These are phyloP conservation scores for Saccharomycopsis babjevae DNA, from an alignment of 805 yeast genomes.

Conservation along the genomic window DNA sequence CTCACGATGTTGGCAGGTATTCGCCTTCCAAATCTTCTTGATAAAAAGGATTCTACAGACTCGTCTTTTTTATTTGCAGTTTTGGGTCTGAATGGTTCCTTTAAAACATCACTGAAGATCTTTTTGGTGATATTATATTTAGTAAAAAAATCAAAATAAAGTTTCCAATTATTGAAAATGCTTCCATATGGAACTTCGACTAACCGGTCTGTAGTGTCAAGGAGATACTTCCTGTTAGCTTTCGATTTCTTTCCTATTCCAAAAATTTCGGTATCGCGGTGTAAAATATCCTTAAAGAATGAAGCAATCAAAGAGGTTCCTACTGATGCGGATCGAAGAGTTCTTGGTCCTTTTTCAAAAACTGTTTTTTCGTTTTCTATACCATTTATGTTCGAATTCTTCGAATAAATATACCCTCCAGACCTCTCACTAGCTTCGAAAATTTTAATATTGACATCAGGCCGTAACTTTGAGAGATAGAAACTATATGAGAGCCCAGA, in stretches of 20 bases:
- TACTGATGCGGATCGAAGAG: slow-evolving; percentile 71
- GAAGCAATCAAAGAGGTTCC: slow-evolving; percentile 68
- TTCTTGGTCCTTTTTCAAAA: slow-evolving; percentile 86
- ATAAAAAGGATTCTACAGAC: slow-evolving; percentile 54
- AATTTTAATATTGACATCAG: slow-evolving; percentile 58
- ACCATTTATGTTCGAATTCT: slow-evolving; percentile 18
- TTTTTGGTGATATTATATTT: slow-evolving; percentile 37
- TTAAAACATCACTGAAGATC: slow-evolving; percentile 33
- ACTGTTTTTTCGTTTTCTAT: slow-evolving; percentile 24
- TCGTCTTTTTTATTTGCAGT: slow-evolving; percentile 40
- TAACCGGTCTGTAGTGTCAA: slow-evolving; percentile 37
- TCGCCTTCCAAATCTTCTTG: slow-evolving; percentile 55
- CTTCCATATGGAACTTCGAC: slow-evolving; percentile 41
- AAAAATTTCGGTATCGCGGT: slow-evolving; percentile 38
- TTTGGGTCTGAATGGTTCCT: slow-evolving; percentile 27
- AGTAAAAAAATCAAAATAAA: slow-evolving; percentile 27
- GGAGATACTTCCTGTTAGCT: slow-evolving; percentile 65
- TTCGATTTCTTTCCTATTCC: slow-evolving; percentile 47
- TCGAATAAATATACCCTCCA: slow-evolving; percentile 77
- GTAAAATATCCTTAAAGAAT: slow-evolving; percentile 35
- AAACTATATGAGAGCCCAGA: slow-evolving; percentile 73
- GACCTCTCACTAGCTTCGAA: slow-evolving; percentile 44
- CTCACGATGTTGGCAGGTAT: slow-evolving; percentile 46
- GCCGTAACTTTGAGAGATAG: slow-evolving; percentile 59
- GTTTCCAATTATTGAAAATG: slow-evolving; percentile 20